Base-by-base conservation (phyloP, 1,139 yeast genomes). In the Taiozyma sp. region DNA sequence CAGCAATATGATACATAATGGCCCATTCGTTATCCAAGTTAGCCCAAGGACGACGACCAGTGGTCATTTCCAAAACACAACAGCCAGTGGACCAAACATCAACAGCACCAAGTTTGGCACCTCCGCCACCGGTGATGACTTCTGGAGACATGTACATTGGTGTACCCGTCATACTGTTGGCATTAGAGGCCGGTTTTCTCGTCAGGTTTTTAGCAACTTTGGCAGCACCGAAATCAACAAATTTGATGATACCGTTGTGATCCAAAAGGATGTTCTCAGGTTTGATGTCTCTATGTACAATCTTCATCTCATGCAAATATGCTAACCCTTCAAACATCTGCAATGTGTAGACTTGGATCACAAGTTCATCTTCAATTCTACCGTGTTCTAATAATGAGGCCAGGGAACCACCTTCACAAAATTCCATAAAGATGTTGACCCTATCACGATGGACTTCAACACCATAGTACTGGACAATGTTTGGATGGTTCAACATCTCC, bases 121-220 rank as follows among this genome's bases (percentile, higher is more conserved):
- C 96, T 61, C 79, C 83, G 52, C 80, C 78, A 1, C 97, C 97
- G 1, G 96, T 88, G 52, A 93, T 91, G 0, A 90, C 91, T 65
- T 93, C 99, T 0, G 99, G 99, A 0, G 98, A 89, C 99, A 93
- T 93, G 69, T 93, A 93, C 98, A 93, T 93, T 19, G 99, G 99
- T 0, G 99, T 93, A 48, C 99, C 99, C 1, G 96, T 89, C 84
- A 92, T 83, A 46, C 67, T 70, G 47, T 62, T 58, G 70, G 49
- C 74, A 63, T 55, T 73, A 61, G 52, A 78, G 62, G 54, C 70
- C 62, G 46, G 64, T 57, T 51, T 65, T 51, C 53, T 70, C 4
- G 74, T 63, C 48, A 71, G 62, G 64, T 73, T 64, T 77, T 74
- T 54, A 2, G 96, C 96, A 19, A 92, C 96, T 69, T 92, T 92